These are phyloP conservation scores for Cytospora mali DNA, from an alignment of 2,329 filamentous ascomycete genomes.

Conservation along the genomic window DNA sequence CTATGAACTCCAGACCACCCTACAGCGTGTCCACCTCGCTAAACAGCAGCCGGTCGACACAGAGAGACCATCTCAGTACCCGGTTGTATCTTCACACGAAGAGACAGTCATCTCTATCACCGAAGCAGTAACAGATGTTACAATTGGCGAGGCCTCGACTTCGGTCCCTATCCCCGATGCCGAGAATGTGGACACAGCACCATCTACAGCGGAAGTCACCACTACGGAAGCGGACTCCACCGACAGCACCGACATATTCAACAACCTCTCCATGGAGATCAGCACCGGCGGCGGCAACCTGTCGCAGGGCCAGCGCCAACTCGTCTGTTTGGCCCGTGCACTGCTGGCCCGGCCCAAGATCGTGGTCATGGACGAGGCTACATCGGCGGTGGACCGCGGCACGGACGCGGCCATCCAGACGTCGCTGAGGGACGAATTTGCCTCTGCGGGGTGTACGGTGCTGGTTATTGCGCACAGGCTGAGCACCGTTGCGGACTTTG, in stretches of 20 bases:
- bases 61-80: constrained; percentile 36
- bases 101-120: constrained; percentile 29
- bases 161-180: neutral
- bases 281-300: constrained; percentile 40
- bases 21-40: constrained; percentile 64
- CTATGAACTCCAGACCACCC: constrained; percentile 60
- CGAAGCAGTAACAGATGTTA: constrained; percentile 19
- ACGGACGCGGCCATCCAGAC: constrained; percentile 61
- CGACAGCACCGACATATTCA: constrained; percentile 36
- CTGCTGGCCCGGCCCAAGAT: constrained; percentile 46
- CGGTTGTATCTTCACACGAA: constrained; percentile 25
- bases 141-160: constrained; percentile 8
- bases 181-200: constrained; percentile 17
- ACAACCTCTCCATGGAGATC: constrained; percentile 38
- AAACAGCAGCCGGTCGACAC: constrained; percentile 44
- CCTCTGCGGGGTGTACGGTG: constrained; percentile 58
- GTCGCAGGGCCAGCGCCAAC: constrained; percentile 52
- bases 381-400: constrained; percentile 55
- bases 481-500: constrained; percentile 54
- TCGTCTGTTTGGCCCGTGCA: constrained; percentile 51
- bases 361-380: constrained; percentile 47
- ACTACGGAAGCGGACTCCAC: constrained; percentile 18
- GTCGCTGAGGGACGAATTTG: constrained; percentile 51
- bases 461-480: constrained; percentile 44
- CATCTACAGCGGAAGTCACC: constrained; percentile 2